phyloP scores from a whole-genome alignment of 1,284 basidiomycete species.

The Sporisorium sorghi region DNA sequence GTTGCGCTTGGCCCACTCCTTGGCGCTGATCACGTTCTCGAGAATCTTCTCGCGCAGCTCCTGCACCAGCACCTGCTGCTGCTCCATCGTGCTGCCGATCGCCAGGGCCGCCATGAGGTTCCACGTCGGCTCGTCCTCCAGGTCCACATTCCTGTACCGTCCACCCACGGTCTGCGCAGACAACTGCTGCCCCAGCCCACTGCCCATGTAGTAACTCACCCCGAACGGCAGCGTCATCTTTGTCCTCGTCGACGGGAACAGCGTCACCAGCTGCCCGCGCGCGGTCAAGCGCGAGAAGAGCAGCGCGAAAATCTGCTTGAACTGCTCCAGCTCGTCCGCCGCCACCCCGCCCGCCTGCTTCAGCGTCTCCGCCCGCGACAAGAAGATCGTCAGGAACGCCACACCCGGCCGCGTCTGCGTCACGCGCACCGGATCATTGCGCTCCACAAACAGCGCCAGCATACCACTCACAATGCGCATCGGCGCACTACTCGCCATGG shows the following conservation, averaged over 20 bases:
- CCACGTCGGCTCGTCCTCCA: slow-evolving; percentile 90
- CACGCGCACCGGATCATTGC: slow-evolving; percentile 80
- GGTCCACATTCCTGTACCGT: slow-evolving; percentile 73
- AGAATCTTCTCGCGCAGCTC: slow-evolving; percentile 90
- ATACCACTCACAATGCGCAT: slow-evolving; percentile 87
- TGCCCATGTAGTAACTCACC: slow-evolving; percentile 68
- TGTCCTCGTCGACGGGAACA: slow-evolving; percentile 91
- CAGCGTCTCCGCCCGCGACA: slow-evolving; percentile 90
- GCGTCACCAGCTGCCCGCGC: slow-evolving; percentile 73
- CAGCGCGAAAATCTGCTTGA: slow-evolving; percentile 79
- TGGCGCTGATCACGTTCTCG: slow-evolving; percentile 82
- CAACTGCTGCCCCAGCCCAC: slow-evolving; percentile 49
- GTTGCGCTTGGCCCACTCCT: slow-evolving; percentile 66
- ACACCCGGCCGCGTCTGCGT: slow-evolving; percentile 85
- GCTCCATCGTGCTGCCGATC: slow-evolving; percentile 85
- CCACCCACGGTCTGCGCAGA: slow-evolving; percentile 36
- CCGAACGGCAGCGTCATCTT: slow-evolving; percentile 74
- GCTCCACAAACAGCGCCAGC: slow-evolving; percentile 83
- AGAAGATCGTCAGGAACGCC: slow-evolving; percentile 88
- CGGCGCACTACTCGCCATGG: slow-evolving; percentile 81
- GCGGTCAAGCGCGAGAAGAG: slow-evolving; percentile 84
- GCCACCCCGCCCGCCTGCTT: slow-evolving; percentile 75
- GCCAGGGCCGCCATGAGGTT: slow-evolving; percentile 90
- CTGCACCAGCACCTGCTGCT: slow-evolving; percentile 84
- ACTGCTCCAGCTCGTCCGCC: slow-evolving; percentile 83